Evolutionary conservation across 495 filamentous ascomycete species (phyloP).

Genomic region (Aspergillus conjunctus): DNA sequence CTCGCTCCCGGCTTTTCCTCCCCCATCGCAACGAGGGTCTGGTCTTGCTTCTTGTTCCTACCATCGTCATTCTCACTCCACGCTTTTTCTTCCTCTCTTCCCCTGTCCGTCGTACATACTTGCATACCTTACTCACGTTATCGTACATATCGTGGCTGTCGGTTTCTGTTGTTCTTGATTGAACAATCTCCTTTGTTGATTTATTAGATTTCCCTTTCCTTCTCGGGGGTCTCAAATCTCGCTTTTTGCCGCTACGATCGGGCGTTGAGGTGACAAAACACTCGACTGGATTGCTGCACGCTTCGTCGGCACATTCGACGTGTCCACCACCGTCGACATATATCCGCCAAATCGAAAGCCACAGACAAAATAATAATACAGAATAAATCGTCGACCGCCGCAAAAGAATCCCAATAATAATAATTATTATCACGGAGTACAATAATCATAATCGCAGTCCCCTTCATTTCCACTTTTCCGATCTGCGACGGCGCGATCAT

Average conservation of each 20-base stretch:
- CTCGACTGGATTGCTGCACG: constrained; percentile 4
- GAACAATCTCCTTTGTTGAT: neutral
- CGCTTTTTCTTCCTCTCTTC: neutral
- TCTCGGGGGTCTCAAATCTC: neutral
- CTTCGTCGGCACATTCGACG: constrained; percentile 2
- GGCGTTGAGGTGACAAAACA: neutral
- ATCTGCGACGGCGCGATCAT: constrained; percentile 36
- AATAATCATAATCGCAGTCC: constrained; percentile 13
- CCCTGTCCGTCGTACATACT: constrained; percentile 8
- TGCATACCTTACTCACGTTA: constrained; percentile 5
- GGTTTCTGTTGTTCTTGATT: neutral
- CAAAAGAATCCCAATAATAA: neutral
- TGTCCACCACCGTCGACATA: constrained; percentile 12
- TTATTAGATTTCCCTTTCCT: constrained; percentile 11
- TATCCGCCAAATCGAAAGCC: neutral
- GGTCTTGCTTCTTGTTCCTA: neutral
- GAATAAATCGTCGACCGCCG: neutral
- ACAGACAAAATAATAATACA: neutral
- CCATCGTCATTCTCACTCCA: neutral
- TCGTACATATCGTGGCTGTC: constrained; percentile 6
- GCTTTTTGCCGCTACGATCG: constrained; percentile 2
- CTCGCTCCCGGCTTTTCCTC: neutral
- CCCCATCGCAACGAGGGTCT: neutral
- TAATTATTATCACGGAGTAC: neutral
- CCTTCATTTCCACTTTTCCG: constrained; percentile 17